Evolutionary conservation across 2,329 filamentous ascomycete genomes (phyloP).

Genomic region (Hymenoscyphus fructigenus): DNA sequence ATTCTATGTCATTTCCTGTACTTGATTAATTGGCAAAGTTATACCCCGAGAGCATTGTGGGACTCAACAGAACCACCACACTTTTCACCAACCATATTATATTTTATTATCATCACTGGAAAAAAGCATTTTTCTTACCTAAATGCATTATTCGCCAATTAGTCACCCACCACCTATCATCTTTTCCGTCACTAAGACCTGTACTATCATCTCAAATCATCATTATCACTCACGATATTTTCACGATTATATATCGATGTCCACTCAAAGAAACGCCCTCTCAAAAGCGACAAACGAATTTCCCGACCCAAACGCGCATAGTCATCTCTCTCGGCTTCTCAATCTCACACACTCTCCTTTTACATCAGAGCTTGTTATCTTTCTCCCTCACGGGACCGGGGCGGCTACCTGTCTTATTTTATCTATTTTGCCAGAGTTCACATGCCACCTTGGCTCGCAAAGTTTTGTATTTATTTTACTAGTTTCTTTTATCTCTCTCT

Average conservation of each 20-base stretch:
- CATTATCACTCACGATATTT: constrained; percentile 21
- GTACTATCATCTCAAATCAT: constrained; percentile 2
- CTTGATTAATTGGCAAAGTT: constrained; percentile 24
- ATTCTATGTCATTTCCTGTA: constrained; percentile 27
- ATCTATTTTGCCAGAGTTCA: not conserved
- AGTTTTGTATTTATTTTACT: not conserved
- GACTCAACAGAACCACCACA: constrained; percentile 27
- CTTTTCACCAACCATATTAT: constrained; percentile 14
- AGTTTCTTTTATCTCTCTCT: not conserved
- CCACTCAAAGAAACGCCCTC: constrained; percentile 9
- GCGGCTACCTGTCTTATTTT: not conserved
- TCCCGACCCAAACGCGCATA: constrained; percentile 18
- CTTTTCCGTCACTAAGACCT: not conserved
- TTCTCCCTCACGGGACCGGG: not conserved
- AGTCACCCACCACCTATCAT: not conserved
- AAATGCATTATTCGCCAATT: not conserved
- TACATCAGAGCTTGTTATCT: not conserved
- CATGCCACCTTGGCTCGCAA: not conserved
- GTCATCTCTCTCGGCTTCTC: constrained; percentile 25
- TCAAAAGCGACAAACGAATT: constrained; percentile 12
- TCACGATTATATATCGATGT: constrained; percentile 23
- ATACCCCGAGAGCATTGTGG: constrained; percentile 29
- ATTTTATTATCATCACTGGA: constrained; percentile 3
- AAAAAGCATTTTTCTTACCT: not conserved
- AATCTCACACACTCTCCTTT: constrained; percentile 5